Evolutionary conservation across 768 basidiomycete genomes (phyloP).

Genomic region (Lentinula detonsa): DNA sequence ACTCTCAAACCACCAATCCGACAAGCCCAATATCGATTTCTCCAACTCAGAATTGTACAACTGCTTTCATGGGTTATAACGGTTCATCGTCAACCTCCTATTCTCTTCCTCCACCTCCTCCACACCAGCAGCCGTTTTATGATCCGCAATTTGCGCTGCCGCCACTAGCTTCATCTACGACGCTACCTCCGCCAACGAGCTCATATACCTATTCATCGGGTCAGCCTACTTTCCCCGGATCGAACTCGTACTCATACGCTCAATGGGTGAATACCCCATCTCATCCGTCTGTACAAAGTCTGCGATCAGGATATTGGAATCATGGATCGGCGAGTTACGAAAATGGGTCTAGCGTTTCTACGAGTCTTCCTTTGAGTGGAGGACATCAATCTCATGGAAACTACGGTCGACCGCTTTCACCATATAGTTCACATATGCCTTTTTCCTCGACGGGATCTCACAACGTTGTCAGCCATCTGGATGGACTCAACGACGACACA

Average conservation of each 20-base stretch:
- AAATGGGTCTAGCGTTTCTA: not conserved
- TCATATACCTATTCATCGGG: slow-evolving; percentile 16
- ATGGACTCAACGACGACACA: not conserved
- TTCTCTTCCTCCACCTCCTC: slow-evolving; percentile 3
- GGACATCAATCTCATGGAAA: slow-evolving; percentile 4
- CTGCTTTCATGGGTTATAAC: slow-evolving; percentile 42
- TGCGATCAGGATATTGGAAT: slow-evolving; percentile 3
- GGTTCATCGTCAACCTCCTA: slow-evolving; percentile 21
- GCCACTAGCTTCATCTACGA: slow-evolving; percentile 28
- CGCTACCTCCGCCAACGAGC: slow-evolving; percentile 28
- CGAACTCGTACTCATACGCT: slow-evolving; percentile 28
- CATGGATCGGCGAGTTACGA: slow-evolving; percentile 4
- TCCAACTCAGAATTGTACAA: slow-evolving; percentile 24
- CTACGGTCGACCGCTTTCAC: not conserved
- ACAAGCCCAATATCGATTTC: slow-evolving; percentile 29
- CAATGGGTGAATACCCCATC: not conserved
- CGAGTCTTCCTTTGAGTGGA: slow-evolving; percentile 1
- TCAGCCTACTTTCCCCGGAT: slow-evolving; percentile 20
- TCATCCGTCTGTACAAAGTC: slow-evolving; percentile 2
- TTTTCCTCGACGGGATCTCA: slow-evolving; percentile 2
- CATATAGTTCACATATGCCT: slow-evolving; percentile 1
- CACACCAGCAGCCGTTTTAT: slow-evolving; percentile 32
- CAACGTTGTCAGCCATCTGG: not conserved
- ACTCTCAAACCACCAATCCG: not conserved
- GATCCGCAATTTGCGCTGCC: slow-evolving; percentile 35